phyloP scores from a whole-genome alignment of 192 early-diverging fungal genomes.

The Entomortierella beljakovae region DNA sequence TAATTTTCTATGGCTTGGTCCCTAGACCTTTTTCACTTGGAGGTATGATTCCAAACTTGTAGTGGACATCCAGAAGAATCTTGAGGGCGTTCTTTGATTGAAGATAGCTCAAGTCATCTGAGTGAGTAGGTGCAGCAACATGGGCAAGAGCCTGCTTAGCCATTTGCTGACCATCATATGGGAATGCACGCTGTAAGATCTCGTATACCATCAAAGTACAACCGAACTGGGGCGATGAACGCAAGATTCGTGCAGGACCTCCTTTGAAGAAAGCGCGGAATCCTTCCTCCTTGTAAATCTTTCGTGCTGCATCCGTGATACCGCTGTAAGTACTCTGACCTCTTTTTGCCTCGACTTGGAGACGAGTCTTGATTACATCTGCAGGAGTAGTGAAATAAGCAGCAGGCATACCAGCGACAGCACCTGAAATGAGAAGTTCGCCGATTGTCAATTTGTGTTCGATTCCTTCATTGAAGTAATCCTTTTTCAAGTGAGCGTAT shows the following conservation, averaged over 20 bases:
- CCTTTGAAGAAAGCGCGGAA: constrained; percentile 97
- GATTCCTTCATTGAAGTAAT: constrained; percentile 85
- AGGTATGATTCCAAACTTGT: constrained; percentile 53
- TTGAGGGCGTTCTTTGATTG: constrained; percentile 68
- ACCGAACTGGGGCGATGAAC: constrained; percentile 96
- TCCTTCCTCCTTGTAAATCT: constrained; percentile 93
- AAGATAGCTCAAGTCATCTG: constrained; percentile 51
- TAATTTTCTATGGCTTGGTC: not conserved
- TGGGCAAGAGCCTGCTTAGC: constrained; percentile 34
- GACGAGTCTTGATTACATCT: constrained; percentile 97
- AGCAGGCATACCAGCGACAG: constrained; percentile 95
- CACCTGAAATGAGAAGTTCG: constrained; percentile 87
- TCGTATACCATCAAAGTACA: constrained; percentile 94
- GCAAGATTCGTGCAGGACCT: constrained; percentile 88
- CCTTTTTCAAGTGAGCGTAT: constrained; percentile 96
- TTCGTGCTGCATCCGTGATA: constrained; percentile 84
- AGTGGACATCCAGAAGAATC: constrained; percentile 60
- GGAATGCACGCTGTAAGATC: constrained; percentile 78
- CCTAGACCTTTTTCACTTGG: constrained; percentile 30
- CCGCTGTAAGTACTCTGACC: constrained; percentile 91
- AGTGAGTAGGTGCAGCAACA: constrained; percentile 10
- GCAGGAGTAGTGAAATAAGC: constrained; percentile 97
- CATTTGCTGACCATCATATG: constrained; percentile 53
- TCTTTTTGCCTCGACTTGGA: constrained; percentile 92
- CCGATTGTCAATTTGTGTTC: constrained; percentile 74